phyloP scores from a whole-genome alignment of 345 rosid species.

The Geranium brycei region DNA sequence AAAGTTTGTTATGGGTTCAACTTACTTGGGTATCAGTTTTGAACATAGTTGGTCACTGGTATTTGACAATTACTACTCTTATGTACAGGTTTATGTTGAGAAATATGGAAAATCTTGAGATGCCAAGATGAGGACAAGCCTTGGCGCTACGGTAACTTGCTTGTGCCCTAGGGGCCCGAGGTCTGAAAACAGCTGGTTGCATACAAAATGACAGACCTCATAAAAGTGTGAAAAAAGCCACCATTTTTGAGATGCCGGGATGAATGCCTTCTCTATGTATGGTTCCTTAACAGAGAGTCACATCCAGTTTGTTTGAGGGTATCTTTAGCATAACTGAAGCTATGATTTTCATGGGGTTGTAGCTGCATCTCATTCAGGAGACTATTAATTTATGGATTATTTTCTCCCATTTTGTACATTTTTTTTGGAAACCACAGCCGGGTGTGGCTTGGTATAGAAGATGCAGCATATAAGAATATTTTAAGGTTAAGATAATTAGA shows the following conservation, averaged over 20 bases:
- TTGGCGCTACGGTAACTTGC: no score
- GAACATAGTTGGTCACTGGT: conserved; percentile 10
- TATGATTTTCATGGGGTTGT: neutral
- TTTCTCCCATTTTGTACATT: neutral
- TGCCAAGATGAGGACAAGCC: conserved; percentile 9
- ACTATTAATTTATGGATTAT: neutral
- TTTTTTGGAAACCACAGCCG: neutral
- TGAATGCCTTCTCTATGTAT: neutral
- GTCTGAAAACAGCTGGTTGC: no score
- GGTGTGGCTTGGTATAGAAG: neutral
- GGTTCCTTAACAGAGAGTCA: neutral
- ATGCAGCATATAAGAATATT: neutral
- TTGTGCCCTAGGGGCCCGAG: no score
- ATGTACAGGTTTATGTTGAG: conserved; percentile 62
- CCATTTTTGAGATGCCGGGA: conserved; percentile 18
- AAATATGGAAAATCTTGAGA: conserved; percentile 57
- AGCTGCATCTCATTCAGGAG: neutral
- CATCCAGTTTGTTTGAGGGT: neutral
- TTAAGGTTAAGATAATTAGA: neutral
- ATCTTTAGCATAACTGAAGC: neutral
- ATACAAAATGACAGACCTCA: no score
- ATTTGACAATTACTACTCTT: conserved; percentile 15
- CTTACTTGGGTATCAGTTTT: conserved; percentile 4
- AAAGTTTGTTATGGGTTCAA: neutral
- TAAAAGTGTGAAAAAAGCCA: no score